These are phyloP conservation scores for Rubia occidens DNA, from an alignment of 305 asterid genomes.

Conservation along the genomic window DNA sequence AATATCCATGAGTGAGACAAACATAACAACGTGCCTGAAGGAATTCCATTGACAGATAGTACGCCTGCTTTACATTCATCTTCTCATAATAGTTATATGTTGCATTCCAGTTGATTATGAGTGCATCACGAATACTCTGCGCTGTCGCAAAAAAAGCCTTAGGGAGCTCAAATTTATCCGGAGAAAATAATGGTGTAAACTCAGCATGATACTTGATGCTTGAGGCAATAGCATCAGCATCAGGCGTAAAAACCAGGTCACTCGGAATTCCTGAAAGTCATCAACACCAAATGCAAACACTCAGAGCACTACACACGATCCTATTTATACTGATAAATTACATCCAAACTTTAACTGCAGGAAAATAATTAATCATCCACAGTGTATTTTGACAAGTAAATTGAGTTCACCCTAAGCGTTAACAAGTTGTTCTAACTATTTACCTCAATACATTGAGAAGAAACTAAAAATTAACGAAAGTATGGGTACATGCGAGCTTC, in stretches of 20 bases:
- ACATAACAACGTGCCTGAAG: conserved; percentile 46
- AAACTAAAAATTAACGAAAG: not conserved
- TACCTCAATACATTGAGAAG: not conserved
- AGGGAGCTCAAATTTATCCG: conserved; percentile 47
- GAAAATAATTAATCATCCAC: not conserved
- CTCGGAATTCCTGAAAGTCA: conserved; percentile 30
- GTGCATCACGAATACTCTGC: conserved; percentile 70
- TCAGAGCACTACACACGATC: not conserved
- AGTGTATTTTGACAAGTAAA: not conserved
- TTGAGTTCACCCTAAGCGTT: not conserved
- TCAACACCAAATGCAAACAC: conserved; percentile 11
- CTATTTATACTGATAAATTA: not conserved
- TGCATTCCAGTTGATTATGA: conserved; percentile 68
- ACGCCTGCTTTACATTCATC: conserved; percentile 75
- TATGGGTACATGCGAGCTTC: not conserved
- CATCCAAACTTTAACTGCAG: not conserved
- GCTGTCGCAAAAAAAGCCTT: conserved; percentile 81
- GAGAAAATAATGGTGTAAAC: conserved; percentile 66
- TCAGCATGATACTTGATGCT: conserved; percentile 69
- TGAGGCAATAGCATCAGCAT: conserved; percentile 55
- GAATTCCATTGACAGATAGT: conserved; percentile 88
- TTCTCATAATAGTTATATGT: conserved; percentile 54
- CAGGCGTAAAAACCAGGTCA: conserved; percentile 26
- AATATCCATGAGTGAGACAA: not conserved
- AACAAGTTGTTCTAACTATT: not conserved